Percentiles rank a stretch among this genome's conserved stretches.
These are phyloP conservation scores for Hericium alpestre DNA, from an alignment of 768 basidiomycete genomes.

Conservation along the genomic window DNA sequence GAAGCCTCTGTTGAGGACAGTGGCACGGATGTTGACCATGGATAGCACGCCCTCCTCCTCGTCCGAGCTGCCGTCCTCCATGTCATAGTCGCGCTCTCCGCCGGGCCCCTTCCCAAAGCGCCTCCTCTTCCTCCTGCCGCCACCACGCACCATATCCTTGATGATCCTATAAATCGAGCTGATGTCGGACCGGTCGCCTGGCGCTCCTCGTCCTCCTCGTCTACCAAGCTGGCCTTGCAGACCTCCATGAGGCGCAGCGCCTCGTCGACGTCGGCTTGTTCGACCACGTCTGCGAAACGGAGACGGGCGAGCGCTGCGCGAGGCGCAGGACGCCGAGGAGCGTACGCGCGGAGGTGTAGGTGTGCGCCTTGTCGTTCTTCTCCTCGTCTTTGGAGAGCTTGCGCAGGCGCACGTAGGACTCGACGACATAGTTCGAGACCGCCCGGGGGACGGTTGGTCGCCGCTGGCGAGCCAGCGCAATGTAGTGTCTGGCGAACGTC, in stretches of 20 bases:
- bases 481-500: conserved; percentile 65
- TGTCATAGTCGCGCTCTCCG: conserved; percentile 57
- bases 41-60: conserved; percentile 56
- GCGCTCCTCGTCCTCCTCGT: conserved; percentile 60
- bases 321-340: conserved; percentile 90
- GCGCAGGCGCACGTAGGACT: conserved; percentile 90
- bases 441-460: conserved; percentile 83
- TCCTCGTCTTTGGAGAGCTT: conserved; percentile 89
- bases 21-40: conserved; percentile 79
- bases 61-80: conserved; percentile 41
- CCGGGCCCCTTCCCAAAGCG: conserved; percentile 41
- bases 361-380: conserved; percentile 76
- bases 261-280: conserved; percentile 86
- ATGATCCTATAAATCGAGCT: conserved; percentile 87
- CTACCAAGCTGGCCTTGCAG: conserved; percentile 83
- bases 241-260: conserved; percentile 95
- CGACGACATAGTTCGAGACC: conserved; percentile 89
- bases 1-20: conserved; percentile 78
- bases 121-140: conserved; percentile 32
- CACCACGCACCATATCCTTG: conserved; percentile 63
- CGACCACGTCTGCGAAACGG: conserved; percentile 72
- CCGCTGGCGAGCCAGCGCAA: conserved; percentile 78
- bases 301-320: conserved; percentile 91
- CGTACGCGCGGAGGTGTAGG: conserved; percentile 93
- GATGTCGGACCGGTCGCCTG: conserved; percentile 63